Conservation (phyloP, 2,329 filamentous ascomycete genomes). For the Rutstroemia sydowiana region DNA sequence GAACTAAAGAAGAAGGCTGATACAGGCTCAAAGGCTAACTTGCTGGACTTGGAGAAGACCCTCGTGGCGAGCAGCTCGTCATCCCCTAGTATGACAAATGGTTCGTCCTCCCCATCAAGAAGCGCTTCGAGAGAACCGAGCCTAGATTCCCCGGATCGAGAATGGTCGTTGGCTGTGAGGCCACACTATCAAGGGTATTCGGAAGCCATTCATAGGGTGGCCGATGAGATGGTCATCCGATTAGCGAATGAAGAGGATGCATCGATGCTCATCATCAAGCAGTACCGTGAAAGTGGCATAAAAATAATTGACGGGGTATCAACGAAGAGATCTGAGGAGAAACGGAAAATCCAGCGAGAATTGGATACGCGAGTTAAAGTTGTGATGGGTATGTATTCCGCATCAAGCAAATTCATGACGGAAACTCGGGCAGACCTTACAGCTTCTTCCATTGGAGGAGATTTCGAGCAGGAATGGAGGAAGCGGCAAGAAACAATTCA, state of each 20-base stretch:
- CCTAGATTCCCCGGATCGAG: constrained; percentile 11
- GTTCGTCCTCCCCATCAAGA: constrained; percentile 5
- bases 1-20: background rate
- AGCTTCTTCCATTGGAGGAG: constrained; percentile 9
- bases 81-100: constrained; percentile 2
- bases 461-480: constrained; percentile 22
- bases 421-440: constrained; percentile 15
- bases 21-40: background rate
- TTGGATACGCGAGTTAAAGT: constrained; percentile 18
- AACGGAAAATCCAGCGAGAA: constrained; percentile 11
- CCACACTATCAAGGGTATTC: constrained; percentile 25
- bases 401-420: constrained; percentile 14
- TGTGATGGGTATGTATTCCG: constrained; percentile 16
- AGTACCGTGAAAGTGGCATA: constrained; percentile 25
- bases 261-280: constrained; percentile 22
- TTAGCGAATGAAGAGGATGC: constrained; percentile 25
- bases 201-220: constrained; percentile 24
- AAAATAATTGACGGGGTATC: constrained; percentile 19
- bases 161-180: constrained; percentile 25
- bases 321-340: constrained; percentile 16
- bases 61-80: constrained; percentile 11
- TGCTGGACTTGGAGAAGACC: constrained; percentile 15
- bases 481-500: constrained; percentile 20
- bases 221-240: constrained; percentile 28
- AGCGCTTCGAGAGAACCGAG: constrained; percentile 14